Conservation (phyloP, 257 asterid genomes). For the Apocynum venetum region DNA sequence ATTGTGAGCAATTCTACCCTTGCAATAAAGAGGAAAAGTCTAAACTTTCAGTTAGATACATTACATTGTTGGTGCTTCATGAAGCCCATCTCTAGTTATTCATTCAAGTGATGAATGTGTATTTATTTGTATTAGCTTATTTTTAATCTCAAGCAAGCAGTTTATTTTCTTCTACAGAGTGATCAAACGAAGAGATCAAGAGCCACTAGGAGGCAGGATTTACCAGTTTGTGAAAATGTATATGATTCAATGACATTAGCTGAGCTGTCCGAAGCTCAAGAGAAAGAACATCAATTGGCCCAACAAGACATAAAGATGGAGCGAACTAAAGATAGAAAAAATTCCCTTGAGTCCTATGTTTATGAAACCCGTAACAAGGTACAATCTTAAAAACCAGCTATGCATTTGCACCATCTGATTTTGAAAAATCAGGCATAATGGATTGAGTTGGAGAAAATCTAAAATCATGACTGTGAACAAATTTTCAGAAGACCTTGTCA, state of each 20-base stretch:
- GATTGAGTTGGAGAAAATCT: not conserved
- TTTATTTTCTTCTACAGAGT: conserved; percentile 40
- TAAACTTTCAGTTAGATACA: not conserved
- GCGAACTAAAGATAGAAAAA: conserved; percentile 93
- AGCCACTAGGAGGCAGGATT: conserved; percentile 58
- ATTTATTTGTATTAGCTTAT: not conserved
- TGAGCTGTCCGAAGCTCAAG: conserved; percentile 66
- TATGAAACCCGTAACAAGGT: conserved; percentile 96
- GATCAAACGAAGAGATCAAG: conserved; percentile 54
- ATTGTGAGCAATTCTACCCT: not conserved
- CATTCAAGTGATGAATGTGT: not conserved
- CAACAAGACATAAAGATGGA: conserved; percentile 83
- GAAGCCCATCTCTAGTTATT: not conserved
- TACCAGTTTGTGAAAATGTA: conserved; percentile 55
- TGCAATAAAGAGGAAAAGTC: not conserved
- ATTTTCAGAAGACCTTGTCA: not conserved
- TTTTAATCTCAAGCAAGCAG: not conserved
- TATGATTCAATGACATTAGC: conserved; percentile 58
- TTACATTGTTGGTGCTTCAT: not conserved
- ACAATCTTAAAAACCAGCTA: conserved; percentile 7
- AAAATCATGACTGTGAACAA: not conserved
- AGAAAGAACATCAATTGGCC: conserved; percentile 59
- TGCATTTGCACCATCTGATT: not conserved
- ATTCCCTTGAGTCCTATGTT: conserved; percentile 89
- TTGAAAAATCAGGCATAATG: not conserved